A percentile compares a stretch with the other conserved stretches of the same genome.
Evolutionary conservation across 2,329 filamentous ascomycete species (phyloP).

Genomic region (Diaporthe longicolla): DNA sequence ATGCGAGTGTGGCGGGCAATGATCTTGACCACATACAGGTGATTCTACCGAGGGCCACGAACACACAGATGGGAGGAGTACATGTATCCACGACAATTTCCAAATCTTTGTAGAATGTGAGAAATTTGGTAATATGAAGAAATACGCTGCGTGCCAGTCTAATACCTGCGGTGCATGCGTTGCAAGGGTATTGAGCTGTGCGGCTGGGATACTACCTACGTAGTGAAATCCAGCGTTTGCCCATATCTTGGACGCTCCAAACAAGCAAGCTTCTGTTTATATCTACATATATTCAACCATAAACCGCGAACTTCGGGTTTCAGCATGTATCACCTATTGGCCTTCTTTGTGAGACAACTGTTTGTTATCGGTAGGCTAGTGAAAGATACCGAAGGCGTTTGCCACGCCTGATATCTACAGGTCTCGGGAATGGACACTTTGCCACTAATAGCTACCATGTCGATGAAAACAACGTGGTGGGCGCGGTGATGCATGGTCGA

Average conservation of each 20-base stretch:
- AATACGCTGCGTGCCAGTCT: neutral
- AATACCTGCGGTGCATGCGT: neutral
- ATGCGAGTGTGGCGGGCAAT: neutral
- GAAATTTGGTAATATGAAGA: neutral
- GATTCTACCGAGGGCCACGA: neutral
- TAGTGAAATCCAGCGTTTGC: neutral
- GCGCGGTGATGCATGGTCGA: neutral
- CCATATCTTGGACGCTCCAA: neutral
- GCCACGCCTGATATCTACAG: neutral
- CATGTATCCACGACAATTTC: neutral
- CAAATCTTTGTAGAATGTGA: neutral
- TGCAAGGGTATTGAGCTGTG: neutral
- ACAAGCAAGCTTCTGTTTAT: rapidly evolving
- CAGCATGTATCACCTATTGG: neutral
- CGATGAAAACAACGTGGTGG: neutral
- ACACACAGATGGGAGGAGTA: too few species aligned
- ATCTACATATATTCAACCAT: neutral
- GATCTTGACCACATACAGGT: neutral
- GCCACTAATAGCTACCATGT: too few species aligned
- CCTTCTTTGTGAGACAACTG: neutral
- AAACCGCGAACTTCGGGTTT: neutral
- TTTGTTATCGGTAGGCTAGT: neutral
- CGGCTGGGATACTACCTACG: neutral
- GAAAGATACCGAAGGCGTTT: neutral
- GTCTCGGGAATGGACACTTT: neutral